A percentile compares a stretch with the other conserved stretches of the same genome.
These are phyloP conservation scores for Apiotrichum veenhuisii DNA, from an alignment of 1,284 basidiomycete genomes.

Conservation along the genomic window DNA sequence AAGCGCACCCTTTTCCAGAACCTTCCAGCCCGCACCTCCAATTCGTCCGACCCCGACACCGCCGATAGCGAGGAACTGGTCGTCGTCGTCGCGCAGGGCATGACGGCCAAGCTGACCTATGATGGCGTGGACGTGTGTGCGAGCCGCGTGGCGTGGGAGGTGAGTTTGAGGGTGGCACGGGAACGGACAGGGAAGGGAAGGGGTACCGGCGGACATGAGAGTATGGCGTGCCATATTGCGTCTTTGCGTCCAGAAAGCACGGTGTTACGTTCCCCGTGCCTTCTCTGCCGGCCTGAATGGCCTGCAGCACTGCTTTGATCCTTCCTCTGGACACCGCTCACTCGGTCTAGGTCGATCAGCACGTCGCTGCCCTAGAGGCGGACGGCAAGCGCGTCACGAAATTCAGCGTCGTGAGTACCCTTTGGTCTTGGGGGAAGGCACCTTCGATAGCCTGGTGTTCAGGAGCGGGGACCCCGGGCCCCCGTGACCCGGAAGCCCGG, in stretches of 20 bases:
- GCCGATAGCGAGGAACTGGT: slow-evolving; percentile 26
- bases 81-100: slow-evolving; percentile 44
- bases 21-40: neutral
- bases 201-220: too few relatives aligned
- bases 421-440: too few relatives aligned
- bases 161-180: slow-evolving; percentile 21
- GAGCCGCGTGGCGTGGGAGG: slow-evolving; percentile 43
- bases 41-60: neutral
- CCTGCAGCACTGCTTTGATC: too few relatives aligned
- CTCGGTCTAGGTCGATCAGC: slow-evolving; percentile 33
- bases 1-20: neutral
- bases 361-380: slow-evolving; percentile 31
- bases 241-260: too few relatives aligned
- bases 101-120: slow-evolving; percentile 42
- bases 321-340: neutral
- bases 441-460: too few relatives aligned
- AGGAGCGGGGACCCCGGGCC: too few relatives aligned
- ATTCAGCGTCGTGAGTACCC: slow-evolving; percentile 42
- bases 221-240: too few relatives aligned
- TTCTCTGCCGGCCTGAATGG: too few relatives aligned
- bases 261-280: too few relatives aligned
- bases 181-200: too few relatives aligned
- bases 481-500: too few relatives aligned
- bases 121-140: slow-evolving; percentile 49
- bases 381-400: slow-evolving; percentile 29